phyloP scores from a whole-genome alignment of 2,329 filamentous ascomycete species.

The Arthrobotrys sinensis region DNA sequence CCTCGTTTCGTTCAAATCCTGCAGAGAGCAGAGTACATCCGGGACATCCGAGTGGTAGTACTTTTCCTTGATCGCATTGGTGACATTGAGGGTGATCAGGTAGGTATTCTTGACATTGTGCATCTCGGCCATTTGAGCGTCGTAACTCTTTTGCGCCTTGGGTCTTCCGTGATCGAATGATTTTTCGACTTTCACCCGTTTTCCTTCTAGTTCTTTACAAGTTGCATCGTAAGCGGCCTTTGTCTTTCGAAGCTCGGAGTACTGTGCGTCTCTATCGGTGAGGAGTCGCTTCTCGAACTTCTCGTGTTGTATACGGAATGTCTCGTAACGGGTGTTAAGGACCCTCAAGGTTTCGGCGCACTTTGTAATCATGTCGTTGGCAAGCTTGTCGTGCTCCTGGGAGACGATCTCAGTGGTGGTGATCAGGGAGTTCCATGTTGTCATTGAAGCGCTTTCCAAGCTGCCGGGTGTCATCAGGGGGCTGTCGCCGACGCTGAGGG shows the following conservation, averaged over 20 bases:
- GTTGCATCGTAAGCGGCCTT: constrained; percentile 93
- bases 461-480: constrained; percentile 94
- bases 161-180: constrained; percentile 78
- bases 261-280: constrained; percentile 87
- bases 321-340: constrained; percentile 83
- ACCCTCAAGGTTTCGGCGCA: constrained; percentile 89
- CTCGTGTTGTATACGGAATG: constrained; percentile 88
- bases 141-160: constrained; percentile 91
- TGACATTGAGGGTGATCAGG: constrained; percentile 93
- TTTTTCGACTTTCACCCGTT: constrained; percentile 93
- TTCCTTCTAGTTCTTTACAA: constrained; percentile 94
- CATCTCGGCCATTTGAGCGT: constrained; percentile 94
- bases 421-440: constrained; percentile 95
- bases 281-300: constrained; percentile 92
- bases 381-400: constrained; percentile 88
- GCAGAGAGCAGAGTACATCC: constrained; percentile 84
- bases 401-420: constrained; percentile 90
- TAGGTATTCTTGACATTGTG: constrained; percentile 99
- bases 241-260: constrained; percentile 86
- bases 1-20: constrained; percentile 92
- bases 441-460: constrained; percentile 94
- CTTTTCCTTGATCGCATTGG: constrained; percentile 96
- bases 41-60: constrained; percentile 98
- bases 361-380: constrained; percentile 81
- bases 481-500: constrained; percentile 91